A percentile compares a stretch with the other conserved stretches of the same genome.
These are phyloP conservation scores for Sporothrix variecibatus DNA, from an alignment of 2,329 filamentous ascomycete species.

Conservation along the genomic window DNA sequence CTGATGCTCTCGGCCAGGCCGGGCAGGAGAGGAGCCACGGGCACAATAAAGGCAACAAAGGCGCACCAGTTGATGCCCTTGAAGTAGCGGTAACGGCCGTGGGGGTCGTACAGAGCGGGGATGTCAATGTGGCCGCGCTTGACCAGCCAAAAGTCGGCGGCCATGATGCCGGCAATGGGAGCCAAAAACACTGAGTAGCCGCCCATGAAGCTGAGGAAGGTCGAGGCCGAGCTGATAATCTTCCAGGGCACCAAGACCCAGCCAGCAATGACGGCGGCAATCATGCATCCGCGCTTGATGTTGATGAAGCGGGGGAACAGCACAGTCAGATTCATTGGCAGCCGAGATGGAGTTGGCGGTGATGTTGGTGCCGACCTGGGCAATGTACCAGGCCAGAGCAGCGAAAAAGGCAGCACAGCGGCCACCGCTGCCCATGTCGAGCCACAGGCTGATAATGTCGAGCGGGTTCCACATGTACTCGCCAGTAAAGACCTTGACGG, in stretches of 20 bases:
- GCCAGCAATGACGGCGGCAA: constrained; percentile 57
- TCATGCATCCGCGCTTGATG: constrained; percentile 57
- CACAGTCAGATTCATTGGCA: constrained; percentile 59
- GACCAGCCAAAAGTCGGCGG: constrained; percentile 45
- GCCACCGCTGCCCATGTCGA: constrained; percentile 46
- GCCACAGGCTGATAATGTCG: constrained; percentile 49
- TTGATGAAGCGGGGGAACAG: constrained; percentile 57
- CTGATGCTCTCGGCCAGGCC: constrained; percentile 36
- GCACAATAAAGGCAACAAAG: constrained; percentile 33
- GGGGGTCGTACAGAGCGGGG: constrained; percentile 45
- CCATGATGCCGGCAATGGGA: constrained; percentile 46
- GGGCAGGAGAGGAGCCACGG: constrained; percentile 38
- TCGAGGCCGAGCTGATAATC: constrained; percentile 59
- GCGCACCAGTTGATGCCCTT: constrained; percentile 35
- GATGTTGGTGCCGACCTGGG: constrained; percentile 59
- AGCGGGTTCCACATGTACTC: constrained; percentile 53
- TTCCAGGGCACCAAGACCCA: constrained; percentile 68
- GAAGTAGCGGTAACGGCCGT: constrained; percentile 44
- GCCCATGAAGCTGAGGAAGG: constrained; percentile 66
- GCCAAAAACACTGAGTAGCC: constrained; percentile 53
- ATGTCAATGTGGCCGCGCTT: constrained; percentile 44
- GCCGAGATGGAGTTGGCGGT: constrained; percentile 56
- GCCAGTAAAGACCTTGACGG: constrained; percentile 55
- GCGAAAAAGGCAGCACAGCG: constrained; percentile 48
- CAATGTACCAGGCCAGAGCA: constrained; percentile 55